Percentiles rank a stretch among this genome's conserved stretches.
Conservation (phyloP, 495 filamentous ascomycete species). For the Neurospora terricola region DNA sequence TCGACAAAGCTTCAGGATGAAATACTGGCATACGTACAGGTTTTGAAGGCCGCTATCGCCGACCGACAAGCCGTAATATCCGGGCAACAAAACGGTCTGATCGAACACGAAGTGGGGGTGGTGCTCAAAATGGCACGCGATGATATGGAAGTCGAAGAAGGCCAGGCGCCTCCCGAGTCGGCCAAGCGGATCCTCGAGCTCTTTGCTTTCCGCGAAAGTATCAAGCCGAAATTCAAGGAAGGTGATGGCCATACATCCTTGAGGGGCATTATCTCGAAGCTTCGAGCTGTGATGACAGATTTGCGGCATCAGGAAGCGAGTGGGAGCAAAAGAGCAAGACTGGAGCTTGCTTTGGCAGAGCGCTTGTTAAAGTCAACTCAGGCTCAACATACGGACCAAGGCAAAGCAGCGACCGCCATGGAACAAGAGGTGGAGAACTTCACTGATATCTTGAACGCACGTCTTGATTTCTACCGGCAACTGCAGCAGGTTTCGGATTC, state of each 20-base stretch:
- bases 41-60: slow-evolving; percentile 60
- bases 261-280: slow-evolving; percentile 55
- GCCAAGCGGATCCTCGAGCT: slow-evolving; percentile 46
- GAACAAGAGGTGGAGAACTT: slow-evolving; percentile 71
- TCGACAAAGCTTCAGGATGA: slow-evolving; percentile 77
- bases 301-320: slow-evolving; percentile 51
- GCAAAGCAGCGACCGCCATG: slow-evolving; percentile 48
- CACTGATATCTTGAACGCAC: slow-evolving; percentile 64
- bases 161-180: slow-evolving; percentile 55
- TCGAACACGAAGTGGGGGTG: slow-evolving; percentile 60
- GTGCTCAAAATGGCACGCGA: slow-evolving; percentile 48
- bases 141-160: slow-evolving; percentile 9
- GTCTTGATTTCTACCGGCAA: slow-evolving; percentile 81
- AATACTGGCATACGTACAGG: slow-evolving; percentile 74
- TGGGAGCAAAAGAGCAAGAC: slow-evolving; percentile 50
- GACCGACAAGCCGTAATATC: slow-evolving; percentile 69
- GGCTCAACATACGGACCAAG: slow-evolving; percentile 51
- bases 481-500: slow-evolving; percentile 82
- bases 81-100: slow-evolving; percentile 65
- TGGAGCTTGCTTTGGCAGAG: slow-evolving; percentile 54
- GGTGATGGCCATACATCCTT: slow-evolving; percentile 43
- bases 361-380: slow-evolving; percentile 46
- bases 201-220: slow-evolving; percentile 40
- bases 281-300: slow-evolving; percentile 51
- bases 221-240: slow-evolving; percentile 48